phyloP scores from a whole-genome alignment of 768 basidiomycete species.

The Leccinellum albellum region DNA sequence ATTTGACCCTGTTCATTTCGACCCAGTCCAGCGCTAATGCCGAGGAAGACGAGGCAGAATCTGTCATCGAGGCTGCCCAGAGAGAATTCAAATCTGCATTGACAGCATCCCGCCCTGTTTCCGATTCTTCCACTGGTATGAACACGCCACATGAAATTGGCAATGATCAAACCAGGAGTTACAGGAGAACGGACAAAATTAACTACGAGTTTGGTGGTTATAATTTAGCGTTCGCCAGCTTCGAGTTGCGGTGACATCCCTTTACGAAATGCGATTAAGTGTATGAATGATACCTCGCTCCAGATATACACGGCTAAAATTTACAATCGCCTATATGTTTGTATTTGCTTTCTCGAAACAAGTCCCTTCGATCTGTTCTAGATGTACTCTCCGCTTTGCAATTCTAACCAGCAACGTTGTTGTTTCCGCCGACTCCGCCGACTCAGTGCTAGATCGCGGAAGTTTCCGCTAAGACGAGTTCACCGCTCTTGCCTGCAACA shows the following conservation, averaged over 20 bases:
- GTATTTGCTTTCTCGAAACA: constrained; percentile 11
- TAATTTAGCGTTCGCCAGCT: constrained; percentile 86
- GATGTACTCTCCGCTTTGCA: constrained; percentile 15
- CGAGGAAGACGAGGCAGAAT: constrained; percentile 47
- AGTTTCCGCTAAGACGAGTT: not conserved
- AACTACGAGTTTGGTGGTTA: constrained; percentile 97
- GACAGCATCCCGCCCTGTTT: constrained; percentile 28
- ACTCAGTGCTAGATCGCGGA: constrained; percentile 1
- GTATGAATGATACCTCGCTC: constrained; percentile 18
- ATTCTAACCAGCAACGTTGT: constrained; percentile 18
- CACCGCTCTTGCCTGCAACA: constrained; percentile 1
- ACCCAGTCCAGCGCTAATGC: constrained; percentile 45
- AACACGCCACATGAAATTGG: constrained; percentile 13
- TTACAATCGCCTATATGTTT: constrained; percentile 14
- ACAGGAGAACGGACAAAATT: constrained; percentile 91
- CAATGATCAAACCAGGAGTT: constrained; percentile 35
- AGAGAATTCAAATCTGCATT: constrained; percentile 68
- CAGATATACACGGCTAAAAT: constrained; percentile 20
- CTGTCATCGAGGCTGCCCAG: constrained; percentile 68
- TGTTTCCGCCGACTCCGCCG: not conserved
- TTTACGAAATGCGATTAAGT: constrained; percentile 6
- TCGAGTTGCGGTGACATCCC: constrained; percentile 49
- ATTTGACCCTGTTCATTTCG: constrained; percentile 88
- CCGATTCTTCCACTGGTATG: constrained; percentile 20
- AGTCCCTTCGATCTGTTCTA: constrained; percentile 11